Evolutionary conservation across 176 grass and related monocot genomes (phyloP).

Genomic region (Avena insularis): DNA sequence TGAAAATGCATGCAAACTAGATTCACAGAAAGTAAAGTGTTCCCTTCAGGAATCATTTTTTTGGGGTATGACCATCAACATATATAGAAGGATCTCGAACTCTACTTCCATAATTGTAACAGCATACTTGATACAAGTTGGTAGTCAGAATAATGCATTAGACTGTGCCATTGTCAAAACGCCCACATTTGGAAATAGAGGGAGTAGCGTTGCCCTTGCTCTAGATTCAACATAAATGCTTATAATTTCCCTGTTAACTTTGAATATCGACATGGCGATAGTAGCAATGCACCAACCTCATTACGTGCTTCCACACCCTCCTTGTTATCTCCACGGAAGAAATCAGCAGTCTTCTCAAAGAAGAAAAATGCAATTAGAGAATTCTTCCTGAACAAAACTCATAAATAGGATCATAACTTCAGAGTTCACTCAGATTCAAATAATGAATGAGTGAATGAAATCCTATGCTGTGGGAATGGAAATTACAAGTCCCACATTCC

Average conservation of each 20-base stretch:
- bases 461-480: neutral
- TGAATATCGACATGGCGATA: neutral
- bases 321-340: conserved; percentile 92
- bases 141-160: conserved; percentile 17
- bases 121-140: neutral
- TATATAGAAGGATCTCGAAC: neutral
- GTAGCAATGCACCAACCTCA: conserved; percentile 66
- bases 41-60: neutral
- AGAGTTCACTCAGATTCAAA: conserved; percentile 13
- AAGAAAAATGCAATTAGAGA: conserved; percentile 51
- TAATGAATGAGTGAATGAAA: neutral
- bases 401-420: conserved; percentile 23
- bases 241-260: neutral
- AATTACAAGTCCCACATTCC: conserved; percentile 17
- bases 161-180: neutral
- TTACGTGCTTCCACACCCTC: conserved; percentile 98
- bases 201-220: neutral
- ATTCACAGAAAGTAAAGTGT: conserved; percentile 15
- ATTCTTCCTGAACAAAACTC: conserved; percentile 14
- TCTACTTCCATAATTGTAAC: conserved; percentile 6
- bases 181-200: neutral
- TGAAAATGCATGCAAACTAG: conserved; percentile 3
- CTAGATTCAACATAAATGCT: conserved; percentile 7
- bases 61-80: conserved; percentile 26
- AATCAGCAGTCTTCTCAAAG: conserved; percentile 84